Evolutionary conservation across 202 grass and related monocot genomes (phyloP).

Genomic region (Setaria viridis): DNA sequence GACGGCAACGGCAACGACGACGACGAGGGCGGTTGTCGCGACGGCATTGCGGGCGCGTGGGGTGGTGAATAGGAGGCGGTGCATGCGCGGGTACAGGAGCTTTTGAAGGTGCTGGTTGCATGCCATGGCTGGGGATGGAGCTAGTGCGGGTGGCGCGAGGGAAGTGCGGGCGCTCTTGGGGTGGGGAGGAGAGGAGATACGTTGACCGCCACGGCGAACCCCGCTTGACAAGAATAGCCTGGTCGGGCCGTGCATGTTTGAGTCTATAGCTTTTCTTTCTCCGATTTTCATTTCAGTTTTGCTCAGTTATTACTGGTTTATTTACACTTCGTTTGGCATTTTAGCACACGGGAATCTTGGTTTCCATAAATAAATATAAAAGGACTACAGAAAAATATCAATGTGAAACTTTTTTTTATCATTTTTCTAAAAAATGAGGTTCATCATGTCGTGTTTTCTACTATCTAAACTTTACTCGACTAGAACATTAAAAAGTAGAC

Average conservation of each 20-base stretch:
- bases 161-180: slow-evolving; percentile 22
- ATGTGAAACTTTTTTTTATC: too few relatives aligned
- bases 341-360: too few relatives aligned
- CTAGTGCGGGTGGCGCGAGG: slow-evolving; percentile 1
- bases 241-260: not conserved
- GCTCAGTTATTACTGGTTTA: not conserved
- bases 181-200: slow-evolving; percentile 28
- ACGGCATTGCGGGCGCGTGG: slow-evolving; percentile 31
- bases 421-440: too few relatives aligned
- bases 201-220: slow-evolving; percentile 35
- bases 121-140: slow-evolving; percentile 6
- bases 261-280: not conserved
- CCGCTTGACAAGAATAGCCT: slow-evolving; percentile 56
- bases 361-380: too few relatives aligned
- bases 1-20: not conserved
- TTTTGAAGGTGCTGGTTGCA: slow-evolving; percentile 50
- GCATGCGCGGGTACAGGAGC: slow-evolving; percentile 15
- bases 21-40: slow-evolving; percentile 9
- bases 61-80: slow-evolving; percentile 34
- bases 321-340: not conserved
- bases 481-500: too few relatives aligned
- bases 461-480: too few relatives aligned
- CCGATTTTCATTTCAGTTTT: not conserved
- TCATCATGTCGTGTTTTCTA: too few relatives aligned
- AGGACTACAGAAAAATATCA: too few relatives aligned